A percentile compares a stretch with the other conserved stretches of the same genome.
These are phyloP conservation scores for Aspergillus ochraceus DNA, from an alignment of 2,329 filamentous ascomycete genomes.

Conservation along the genomic window DNA sequence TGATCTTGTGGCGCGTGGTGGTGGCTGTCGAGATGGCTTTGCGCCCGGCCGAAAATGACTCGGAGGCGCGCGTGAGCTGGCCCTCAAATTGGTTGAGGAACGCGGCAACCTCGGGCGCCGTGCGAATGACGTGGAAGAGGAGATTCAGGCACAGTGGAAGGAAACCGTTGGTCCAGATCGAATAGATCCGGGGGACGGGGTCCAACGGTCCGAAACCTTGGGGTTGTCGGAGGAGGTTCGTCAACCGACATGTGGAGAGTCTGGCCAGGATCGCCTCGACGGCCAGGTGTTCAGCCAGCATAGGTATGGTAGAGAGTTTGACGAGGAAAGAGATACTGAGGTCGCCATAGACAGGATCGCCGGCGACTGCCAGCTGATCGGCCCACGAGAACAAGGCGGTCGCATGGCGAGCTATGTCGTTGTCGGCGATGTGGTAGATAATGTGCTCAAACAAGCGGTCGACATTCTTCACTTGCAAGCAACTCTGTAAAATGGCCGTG, in stretches of 20 bases:
- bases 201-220: slow-evolving; percentile 78
- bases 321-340: slow-evolving; percentile 86
- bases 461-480: slow-evolving; percentile 74
- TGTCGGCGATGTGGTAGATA: slow-evolving; percentile 64
- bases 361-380: slow-evolving; percentile 72
- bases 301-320: slow-evolving; percentile 77
- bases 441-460: slow-evolving; percentile 71
- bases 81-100: slow-evolving; percentile 88
- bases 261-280: slow-evolving; percentile 80
- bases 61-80: slow-evolving; percentile 70
- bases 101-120: slow-evolving; percentile 78
- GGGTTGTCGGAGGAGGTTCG: slow-evolving; percentile 68
- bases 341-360: slow-evolving; percentile 90
- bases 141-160: slow-evolving; percentile 88
- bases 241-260: slow-evolving; percentile 75
- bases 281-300: slow-evolving; percentile 85
- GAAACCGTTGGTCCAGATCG: slow-evolving; percentile 85
- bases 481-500: slow-evolving; percentile 83
- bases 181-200: slow-evolving; percentile 73
- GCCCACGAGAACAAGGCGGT: slow-evolving; percentile 92
- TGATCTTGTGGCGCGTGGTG: slow-evolving; percentile 61
- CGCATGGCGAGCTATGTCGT: slow-evolving; percentile 74
- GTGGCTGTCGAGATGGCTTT: slow-evolving; percentile 46
- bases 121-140: slow-evolving; percentile 74
- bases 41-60: slow-evolving; percentile 61